These are phyloP conservation scores for Eucalyptus regnans DNA, from an alignment of 345 rosid species.

Conservation along the genomic window DNA sequence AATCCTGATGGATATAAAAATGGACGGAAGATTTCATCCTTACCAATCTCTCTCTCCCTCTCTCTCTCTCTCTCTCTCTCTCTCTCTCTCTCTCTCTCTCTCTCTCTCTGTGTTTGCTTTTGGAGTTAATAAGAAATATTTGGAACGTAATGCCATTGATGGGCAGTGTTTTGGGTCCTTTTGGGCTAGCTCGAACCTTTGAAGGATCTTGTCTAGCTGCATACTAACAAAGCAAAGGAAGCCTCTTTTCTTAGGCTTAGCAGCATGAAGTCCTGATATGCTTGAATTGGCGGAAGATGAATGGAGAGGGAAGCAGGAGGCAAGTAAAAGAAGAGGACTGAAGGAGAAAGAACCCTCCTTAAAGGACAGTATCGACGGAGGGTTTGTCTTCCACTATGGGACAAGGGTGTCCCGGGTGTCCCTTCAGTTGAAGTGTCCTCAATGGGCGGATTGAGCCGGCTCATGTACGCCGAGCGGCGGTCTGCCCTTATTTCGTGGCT, in stretches of 20 bases:
- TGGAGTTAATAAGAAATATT: not conserved
- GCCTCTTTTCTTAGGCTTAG: not conserved
- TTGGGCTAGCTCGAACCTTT: not conserved
- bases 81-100: not conserved
- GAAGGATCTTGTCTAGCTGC: not conserved
- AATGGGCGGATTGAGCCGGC: not conserved
- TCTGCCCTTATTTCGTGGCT: not conserved
- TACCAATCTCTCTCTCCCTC: not conserved
- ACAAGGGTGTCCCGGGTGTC: not conserved
- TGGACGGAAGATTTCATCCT: not conserved
- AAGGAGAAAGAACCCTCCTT: not conserved
- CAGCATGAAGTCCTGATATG: not conserved
- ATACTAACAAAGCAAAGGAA: not conserved
- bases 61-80: not conserved
- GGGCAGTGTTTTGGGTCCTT: not conserved
- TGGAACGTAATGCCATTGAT: not conserved
- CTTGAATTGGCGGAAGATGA: not conserved
- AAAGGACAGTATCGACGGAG: not conserved
- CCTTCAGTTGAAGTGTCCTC: not conserved
- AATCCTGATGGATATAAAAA: not conserved
- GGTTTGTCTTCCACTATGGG: not conserved
- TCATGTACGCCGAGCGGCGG: not conserved
- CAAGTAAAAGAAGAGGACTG: not conserved
- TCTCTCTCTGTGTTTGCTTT: not conserved
- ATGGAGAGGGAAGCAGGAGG: not conserved